phyloP scores from a whole-genome alignment of 345 rosid species.

The Zanthoxylum bungeanum region DNA sequence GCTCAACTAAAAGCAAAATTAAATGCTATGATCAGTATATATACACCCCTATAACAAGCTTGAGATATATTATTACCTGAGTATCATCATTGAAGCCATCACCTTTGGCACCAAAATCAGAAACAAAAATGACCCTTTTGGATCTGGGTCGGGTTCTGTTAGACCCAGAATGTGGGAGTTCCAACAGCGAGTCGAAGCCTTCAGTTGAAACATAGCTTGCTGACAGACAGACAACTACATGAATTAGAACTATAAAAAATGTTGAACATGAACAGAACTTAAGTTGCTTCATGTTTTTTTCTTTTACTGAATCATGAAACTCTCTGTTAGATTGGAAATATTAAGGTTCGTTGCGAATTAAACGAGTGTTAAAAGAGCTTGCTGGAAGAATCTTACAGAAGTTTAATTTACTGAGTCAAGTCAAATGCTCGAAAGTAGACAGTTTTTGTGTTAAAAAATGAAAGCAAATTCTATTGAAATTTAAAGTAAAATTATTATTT shows the following conservation, averaged over 20 bases:
- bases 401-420: neutral
- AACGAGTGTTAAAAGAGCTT: neutral
- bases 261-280: slow-evolving; percentile 18
- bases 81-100: slow-evolving; percentile 73
- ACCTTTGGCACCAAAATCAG: slow-evolving; percentile 67
- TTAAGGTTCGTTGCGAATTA: neutral
- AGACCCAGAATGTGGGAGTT: slow-evolving; percentile 50
- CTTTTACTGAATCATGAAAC: neutral
- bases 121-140: slow-evolving; percentile 47
- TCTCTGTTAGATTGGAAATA: neutral
- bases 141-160: slow-evolving; percentile 41
- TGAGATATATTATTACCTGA: too few relatives aligned
- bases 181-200: slow-evolving; percentile 51
- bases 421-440: neutral
- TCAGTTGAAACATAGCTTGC: slow-evolving; percentile 28
- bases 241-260: slow-evolving; percentile 2
- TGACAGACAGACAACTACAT: slow-evolving; percentile 6
- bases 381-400: neutral
- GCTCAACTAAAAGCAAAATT: neutral
- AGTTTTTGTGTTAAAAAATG: neutral
- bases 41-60: too few relatives aligned
- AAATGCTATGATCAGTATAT: neutral
- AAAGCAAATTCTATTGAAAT: neutral
- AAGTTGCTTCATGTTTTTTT: slow-evolving; percentile 25
- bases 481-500: too few relatives aligned